A percentile compares a stretch with the other conserved stretches of the same genome.
Conservation (phyloP, 768 basidiomycete species). For the Psilocybe tampanensis region DNA sequence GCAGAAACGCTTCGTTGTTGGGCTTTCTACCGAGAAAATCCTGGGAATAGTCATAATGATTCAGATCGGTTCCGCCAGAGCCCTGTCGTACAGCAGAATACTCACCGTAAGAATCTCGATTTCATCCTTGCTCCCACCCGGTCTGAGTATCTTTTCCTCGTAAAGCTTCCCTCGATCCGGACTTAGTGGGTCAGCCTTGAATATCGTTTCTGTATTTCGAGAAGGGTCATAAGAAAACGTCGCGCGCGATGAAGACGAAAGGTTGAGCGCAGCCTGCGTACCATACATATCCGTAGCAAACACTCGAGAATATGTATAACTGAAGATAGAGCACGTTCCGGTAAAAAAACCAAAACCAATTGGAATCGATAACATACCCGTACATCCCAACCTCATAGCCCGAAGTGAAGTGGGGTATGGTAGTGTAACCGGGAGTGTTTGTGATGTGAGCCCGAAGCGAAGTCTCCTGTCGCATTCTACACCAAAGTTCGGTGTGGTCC, state of each 20-base stretch:
- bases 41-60: constrained; percentile 31
- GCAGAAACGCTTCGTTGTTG: constrained; percentile 73
- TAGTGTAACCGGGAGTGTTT: constrained; percentile 66
- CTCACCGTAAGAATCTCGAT: constrained; percentile 70
- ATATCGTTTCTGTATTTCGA: constrained; percentile 61
- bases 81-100: background rate
- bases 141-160: constrained; percentile 71
- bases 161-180: constrained; percentile 67
- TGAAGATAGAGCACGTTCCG: constrained; percentile 13
- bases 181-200: constrained; percentile 77
- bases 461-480: constrained; percentile 64
- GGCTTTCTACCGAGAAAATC: constrained; percentile 79
- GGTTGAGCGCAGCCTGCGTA: constrained; percentile 16
- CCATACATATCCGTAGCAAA: constrained; percentile 64
- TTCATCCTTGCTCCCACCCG: constrained; percentile 81
- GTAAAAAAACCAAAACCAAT: background rate
- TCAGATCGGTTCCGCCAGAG: background rate
- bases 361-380: constrained; percentile 36
- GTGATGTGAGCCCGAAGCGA: constrained; percentile 67
- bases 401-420: constrained; percentile 77
- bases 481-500: constrained; percentile 82
- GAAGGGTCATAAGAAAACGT: background rate
- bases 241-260: background rate
- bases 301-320: constrained; percentile 75
- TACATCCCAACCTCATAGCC: constrained; percentile 75